Evolutionary conservation across 2,329 filamentous ascomycete genomes (phyloP), one percentile per base, ranked within the genome.

Genomic region (Ascochyta koolunga): DNA sequence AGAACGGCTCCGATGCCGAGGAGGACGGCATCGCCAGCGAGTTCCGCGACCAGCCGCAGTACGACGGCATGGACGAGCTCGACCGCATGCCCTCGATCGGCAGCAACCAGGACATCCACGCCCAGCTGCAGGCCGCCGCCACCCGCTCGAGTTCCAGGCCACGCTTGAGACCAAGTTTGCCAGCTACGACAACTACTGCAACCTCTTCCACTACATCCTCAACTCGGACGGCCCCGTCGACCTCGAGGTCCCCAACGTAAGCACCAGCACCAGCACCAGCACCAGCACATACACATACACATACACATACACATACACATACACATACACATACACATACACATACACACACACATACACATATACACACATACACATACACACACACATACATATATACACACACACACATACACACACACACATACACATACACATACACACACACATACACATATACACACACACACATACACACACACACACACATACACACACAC

Each of bases 151-250:
- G 76, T 98, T 96, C 78, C 92, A 95, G 73, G 95, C 95, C 41
- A 91, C 93, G 29, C 85, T 99, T 51, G 95, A 98, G 79, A 90
- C 91, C 77, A 98, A 98, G 82, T 97, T 98, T 81, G 89, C 91
- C 77, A 97, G 93, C 82, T 99, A 99, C 83, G 95, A 99, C 81
- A 91, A 91, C 76, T 99, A 99, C 85, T 99, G 95, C 88, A 96
- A 91, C 79, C 83, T 99, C 69, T 99, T 99, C 83, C 95, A 99
- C 82, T 98, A 91, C 80, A 97, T 99, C 77, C 83, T 99, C 75
- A 99, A 99, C 85, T 98, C 93, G 44, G 95, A 98, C 66, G 95
- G 95, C n/a, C 95, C 95, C 15, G 93, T 99, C 56, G 95, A 99
- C 74, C 83, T 99, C 66, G 95, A 99, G 78, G 90, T 93, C 63